phyloP scores from a whole-genome alignment of 192 early-diverging fungal genomes.

The Coemansia sp. region DNA sequence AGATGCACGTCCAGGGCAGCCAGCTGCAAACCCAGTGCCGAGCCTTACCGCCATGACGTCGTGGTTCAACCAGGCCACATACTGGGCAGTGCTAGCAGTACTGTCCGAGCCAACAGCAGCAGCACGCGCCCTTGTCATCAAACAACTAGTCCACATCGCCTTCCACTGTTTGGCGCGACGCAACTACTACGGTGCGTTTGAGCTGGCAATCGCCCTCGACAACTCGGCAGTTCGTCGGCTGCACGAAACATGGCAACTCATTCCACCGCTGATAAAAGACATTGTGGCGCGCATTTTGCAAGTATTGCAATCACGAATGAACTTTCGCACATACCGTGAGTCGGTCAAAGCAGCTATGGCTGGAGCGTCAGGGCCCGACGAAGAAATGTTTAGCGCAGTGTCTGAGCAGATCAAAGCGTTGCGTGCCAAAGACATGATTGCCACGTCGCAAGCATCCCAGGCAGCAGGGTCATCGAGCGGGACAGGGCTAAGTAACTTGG shows the following conservation, averaged over 20 bases:
- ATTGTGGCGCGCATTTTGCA: conserved; percentile 45
- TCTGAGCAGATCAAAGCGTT: conserved; percentile 46
- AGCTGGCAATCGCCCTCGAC: conserved; percentile 55
- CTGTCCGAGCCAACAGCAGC: conserved; percentile 45
- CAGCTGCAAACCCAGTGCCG: conserved; percentile 40
- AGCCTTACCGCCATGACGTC: conserved; percentile 50
- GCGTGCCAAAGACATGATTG: conserved; percentile 46
- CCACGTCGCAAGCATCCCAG: conserved; percentile 23
- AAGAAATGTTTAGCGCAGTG: conserved; percentile 44
- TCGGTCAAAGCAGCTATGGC: conserved; percentile 51
- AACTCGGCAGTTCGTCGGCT: conserved; percentile 56
- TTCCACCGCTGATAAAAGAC: conserved; percentile 49
- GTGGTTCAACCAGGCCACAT: conserved; percentile 59
- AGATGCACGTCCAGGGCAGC: conserved; percentile 23
- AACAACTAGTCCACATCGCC: conserved; percentile 54
- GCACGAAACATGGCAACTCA: conserved; percentile 50
- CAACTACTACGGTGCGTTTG: conserved; percentile 58
- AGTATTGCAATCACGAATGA: conserved; percentile 51
- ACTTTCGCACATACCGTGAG: conserved; percentile 55
- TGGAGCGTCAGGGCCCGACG: conserved; percentile 48
- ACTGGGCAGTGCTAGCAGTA: conserved; percentile 53
- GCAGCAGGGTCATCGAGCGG: conserved; percentile 9
- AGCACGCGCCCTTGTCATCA: conserved; percentile 48
- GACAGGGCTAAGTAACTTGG: conserved; percentile 38
- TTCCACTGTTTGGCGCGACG: conserved; percentile 56